Conservation (phyloP, 306 rosid genomes). For the Cotoneaster glaucophyllus region DNA sequence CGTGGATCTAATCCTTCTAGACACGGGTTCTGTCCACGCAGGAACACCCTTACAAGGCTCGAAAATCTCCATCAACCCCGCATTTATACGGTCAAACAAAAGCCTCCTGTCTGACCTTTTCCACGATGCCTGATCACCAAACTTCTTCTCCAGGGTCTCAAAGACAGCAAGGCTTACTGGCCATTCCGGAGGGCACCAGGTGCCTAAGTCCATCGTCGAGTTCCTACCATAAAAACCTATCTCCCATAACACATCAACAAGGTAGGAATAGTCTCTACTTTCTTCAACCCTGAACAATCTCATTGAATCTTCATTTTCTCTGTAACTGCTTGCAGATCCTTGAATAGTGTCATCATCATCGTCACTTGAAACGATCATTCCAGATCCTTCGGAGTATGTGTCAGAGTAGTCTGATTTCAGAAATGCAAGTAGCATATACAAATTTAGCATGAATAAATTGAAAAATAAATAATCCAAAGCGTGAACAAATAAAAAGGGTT, state of each 20-base stretch:
- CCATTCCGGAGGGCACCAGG: constrained; percentile 49
- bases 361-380: constrained; percentile 59
- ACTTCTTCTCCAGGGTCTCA: constrained; percentile 67
- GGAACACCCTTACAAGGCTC: constrained; percentile 46
- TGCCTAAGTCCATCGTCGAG: constrained; percentile 29
- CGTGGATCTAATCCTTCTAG: constrained; percentile 44
- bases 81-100: constrained; percentile 68
- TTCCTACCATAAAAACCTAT: constrained; percentile 29
- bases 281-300: constrained; percentile 46
- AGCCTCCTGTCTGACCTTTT: constrained; percentile 70
- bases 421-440: constrained; percentile 20
- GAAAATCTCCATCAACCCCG: constrained; percentile 47
- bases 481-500: constrained; percentile 11
- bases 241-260: constrained; percentile 61
- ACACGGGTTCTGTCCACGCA: constrained; percentile 40
- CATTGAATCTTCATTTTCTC: constrained; percentile 28
- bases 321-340: constrained; percentile 22
- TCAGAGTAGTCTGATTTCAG: constrained; percentile 51
- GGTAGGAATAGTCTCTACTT: constrained; percentile 68
- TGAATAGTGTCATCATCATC: constrained; percentile 62
- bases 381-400: constrained; percentile 46
- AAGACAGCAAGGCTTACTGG: constrained; percentile 60
- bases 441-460: constrained; percentile 4
- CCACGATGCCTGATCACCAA: constrained; percentile 64
- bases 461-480: not conserved